Percentiles rank a stretch among this genome's conserved stretches.
Evolutionary conservation across 73 alveolate species (phyloP).

Genomic region (Paramecium pentaurelia): DNA sequence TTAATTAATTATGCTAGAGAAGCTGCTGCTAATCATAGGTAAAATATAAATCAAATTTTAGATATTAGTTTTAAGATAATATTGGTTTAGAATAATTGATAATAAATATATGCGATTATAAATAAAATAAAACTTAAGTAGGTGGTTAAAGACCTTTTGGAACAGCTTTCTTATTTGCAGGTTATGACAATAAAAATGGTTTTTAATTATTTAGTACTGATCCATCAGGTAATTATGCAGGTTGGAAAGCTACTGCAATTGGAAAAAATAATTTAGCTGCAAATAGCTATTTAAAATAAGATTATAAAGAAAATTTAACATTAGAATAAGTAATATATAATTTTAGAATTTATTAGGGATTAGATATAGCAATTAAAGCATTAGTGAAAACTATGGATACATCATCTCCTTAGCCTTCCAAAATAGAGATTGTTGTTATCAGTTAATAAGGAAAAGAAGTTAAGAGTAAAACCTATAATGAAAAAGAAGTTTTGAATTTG

Average conservation of each 20-base stretch:
- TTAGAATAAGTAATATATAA: conserved; percentile 63
- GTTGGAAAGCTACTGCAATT: conserved; percentile 82
- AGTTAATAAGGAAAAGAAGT: conserved; percentile 38
- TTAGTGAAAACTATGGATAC: conserved; percentile 81
- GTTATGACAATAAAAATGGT: conserved; percentile 74
- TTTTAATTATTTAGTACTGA: conserved; percentile 73
- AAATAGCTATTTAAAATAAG: conserved; percentile 69
- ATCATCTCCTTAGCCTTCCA: conserved; percentile 75
- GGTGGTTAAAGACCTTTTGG: conserved; percentile 82
- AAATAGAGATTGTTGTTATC: conserved; percentile 59
- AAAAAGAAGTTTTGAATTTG: conserved; percentile 44
- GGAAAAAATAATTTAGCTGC: conserved; percentile 74
- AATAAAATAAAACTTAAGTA: conserved; percentile 70
- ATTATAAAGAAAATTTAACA: conserved; percentile 72
- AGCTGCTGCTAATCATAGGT: conserved; percentile 66
- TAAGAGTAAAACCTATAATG: conserved; percentile 44
- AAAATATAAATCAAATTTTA: background rate
- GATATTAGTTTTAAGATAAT: conserved; percentile 55
- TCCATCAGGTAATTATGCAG: conserved; percentile 78
- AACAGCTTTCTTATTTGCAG: conserved; percentile 76
- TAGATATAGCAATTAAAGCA: conserved; percentile 76
- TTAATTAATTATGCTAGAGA: conserved; percentile 72
- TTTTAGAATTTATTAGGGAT: background rate
- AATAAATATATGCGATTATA: conserved; percentile 68
- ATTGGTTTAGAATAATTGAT: conserved; percentile 74